Conservation (phyloP, 768 basidiomycete genomes). For the Gelatoporia subvermispora region DNA sequence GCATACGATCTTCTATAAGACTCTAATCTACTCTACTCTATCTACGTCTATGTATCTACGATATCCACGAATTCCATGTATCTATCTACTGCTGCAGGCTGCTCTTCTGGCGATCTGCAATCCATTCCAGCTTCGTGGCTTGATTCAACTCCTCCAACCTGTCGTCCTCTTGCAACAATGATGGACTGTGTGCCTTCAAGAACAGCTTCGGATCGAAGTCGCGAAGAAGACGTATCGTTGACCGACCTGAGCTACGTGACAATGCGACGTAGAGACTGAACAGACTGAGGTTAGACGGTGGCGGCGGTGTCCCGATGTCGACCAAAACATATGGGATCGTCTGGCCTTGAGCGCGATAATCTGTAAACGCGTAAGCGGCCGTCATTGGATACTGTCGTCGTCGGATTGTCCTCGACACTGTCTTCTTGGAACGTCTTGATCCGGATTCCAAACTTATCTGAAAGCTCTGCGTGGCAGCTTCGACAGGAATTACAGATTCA, state of each 20-base stretch:
- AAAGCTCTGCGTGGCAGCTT: slow-evolving; percentile 9
- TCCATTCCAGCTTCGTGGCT: too few species aligned
- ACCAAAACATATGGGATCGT: slow-evolving; percentile 33
- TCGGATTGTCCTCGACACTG: slow-evolving; percentile 9
- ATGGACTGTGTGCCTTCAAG: slow-evolving; percentile 18
- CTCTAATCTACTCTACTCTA: too few species aligned
- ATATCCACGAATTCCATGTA: too few species aligned
- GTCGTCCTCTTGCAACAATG: slow-evolving; percentile 3
- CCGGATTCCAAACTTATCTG: slow-evolving; percentile 9
- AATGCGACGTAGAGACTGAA: slow-evolving; percentile 40
- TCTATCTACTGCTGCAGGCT: too few species aligned
- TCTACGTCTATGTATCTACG: too few species aligned
- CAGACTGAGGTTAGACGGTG: slow-evolving; percentile 20
- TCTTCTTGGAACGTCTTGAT: slow-evolving; percentile 2
- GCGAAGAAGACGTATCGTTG: slow-evolving; percentile 22
- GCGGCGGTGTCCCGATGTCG: slow-evolving; percentile 33
- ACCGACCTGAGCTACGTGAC: slow-evolving; percentile 28
- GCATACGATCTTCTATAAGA: too few species aligned
- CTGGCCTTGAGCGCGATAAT: slow-evolving; percentile 39
- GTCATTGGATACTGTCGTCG: slow-evolving; percentile 30
- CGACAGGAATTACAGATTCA: slow-evolving; percentile 28
- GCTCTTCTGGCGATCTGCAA: too few species aligned
- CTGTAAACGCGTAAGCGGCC: slow-evolving; percentile 37
- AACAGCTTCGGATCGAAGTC: slow-evolving; percentile 28
- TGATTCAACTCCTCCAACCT: slow-evolving; percentile 6